These are phyloP conservation scores for Nepenthes alata DNA, from an alignment of 179 eudicot species.

Conservation along the genomic window DNA sequence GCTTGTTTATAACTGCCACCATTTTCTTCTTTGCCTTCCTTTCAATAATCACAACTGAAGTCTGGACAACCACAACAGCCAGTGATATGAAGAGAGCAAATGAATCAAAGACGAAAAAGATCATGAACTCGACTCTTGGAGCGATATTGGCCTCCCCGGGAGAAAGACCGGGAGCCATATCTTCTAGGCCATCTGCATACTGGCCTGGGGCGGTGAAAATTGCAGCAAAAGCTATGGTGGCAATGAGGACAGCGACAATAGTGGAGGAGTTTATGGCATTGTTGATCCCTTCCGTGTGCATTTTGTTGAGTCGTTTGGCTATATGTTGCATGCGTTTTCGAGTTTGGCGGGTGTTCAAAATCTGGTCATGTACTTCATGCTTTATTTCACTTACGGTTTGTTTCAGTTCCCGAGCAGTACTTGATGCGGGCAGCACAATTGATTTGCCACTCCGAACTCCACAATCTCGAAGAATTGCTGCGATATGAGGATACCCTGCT, in stretches of 20 bases:
- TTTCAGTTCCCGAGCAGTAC: constrained; percentile 26
- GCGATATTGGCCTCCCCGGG: constrained; percentile 39
- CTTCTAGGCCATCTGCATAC: constrained; percentile 19
- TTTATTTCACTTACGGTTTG: constrained; percentile 54
- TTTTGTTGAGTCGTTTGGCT: constrained; percentile 33
- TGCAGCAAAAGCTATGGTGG: constrained; percentile 46
- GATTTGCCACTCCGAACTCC: constrained; percentile 30
- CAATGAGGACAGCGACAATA: constrained; percentile 39
- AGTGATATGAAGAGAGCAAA: constrained; percentile 46
- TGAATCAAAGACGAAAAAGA: constrained; percentile 40
- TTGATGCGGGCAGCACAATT: constrained; percentile 11
- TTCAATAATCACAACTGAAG: constrained; percentile 40
- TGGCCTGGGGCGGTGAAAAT: constrained; percentile 42
- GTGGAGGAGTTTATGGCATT: constrained; percentile 44
- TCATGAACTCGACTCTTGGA: constrained; percentile 18
- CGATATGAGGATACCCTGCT: constrained; percentile 16
- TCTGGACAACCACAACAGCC: constrained; percentile 51
- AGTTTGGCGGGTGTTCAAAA: constrained; percentile 32
- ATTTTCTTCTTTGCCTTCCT: constrained; percentile 40
- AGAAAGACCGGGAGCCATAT: constrained; percentile 18
- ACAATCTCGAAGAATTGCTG: constrained; percentile 13
- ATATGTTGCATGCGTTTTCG: constrained; percentile 25
- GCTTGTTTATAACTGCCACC: constrained; percentile 40
- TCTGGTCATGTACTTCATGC: constrained; percentile 42
- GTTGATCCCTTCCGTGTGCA: constrained; percentile 47